A percentile compares a stretch with the other conserved stretches of the same genome.
phyloP scores from a whole-genome alignment of 805 yeast species.

The Schizosaccharomyces japonicus region DNA sequence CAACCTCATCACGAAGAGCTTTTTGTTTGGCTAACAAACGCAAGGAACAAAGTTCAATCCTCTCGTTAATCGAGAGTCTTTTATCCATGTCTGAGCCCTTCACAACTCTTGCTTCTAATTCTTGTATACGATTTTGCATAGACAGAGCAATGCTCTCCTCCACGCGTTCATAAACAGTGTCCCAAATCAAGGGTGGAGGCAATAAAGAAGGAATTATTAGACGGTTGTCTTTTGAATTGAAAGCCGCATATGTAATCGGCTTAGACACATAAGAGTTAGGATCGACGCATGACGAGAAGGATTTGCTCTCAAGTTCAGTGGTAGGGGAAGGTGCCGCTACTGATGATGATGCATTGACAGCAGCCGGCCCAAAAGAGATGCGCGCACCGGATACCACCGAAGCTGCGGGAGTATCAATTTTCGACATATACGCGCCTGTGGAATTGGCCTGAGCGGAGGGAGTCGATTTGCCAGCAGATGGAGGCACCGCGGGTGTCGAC shows the following conservation, averaged over 20 bases:
- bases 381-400: background rate
- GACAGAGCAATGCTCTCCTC: background rate
- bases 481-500: background rate
- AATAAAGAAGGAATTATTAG: background rate
- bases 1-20: conserved; percentile 55
- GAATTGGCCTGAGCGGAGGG: background rate
- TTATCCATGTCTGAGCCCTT: background rate
- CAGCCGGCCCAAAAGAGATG: background rate
- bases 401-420: background rate
- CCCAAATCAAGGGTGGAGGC: background rate
- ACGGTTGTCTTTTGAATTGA: background rate
- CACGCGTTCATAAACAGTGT: background rate
- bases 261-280: background rate
- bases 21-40: conserved; percentile 52
- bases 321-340: background rate
- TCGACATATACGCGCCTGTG: background rate
- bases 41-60: conserved; percentile 36
- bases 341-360: background rate
- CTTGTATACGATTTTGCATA: background rate
- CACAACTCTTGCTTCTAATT: background rate
- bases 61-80: background rate
- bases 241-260: background rate
- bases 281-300: background rate
- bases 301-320: no score
- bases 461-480: background rate